Percentiles rank a stretch among this genome's conserved stretches.
Evolutionary conservation across 2,329 filamentous ascomycete species (phyloP).

Genomic region (Sphaerulina vaccinii): DNA sequence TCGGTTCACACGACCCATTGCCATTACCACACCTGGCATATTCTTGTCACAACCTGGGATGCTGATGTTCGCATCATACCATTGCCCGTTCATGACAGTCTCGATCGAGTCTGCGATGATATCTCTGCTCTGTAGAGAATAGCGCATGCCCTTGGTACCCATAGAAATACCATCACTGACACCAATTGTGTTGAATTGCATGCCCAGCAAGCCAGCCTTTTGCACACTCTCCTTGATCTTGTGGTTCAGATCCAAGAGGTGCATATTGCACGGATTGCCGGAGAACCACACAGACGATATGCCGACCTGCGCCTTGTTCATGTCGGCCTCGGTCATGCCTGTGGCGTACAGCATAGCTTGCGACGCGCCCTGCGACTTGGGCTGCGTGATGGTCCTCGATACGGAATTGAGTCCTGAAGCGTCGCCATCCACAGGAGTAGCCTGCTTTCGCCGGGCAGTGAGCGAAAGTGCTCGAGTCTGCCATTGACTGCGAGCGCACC

Average conservation of each 20-base stretch:
- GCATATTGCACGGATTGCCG: slow-evolving; percentile 99
- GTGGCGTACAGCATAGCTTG: slow-evolving; percentile 99
- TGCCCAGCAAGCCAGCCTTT: slow-evolving; percentile 76
- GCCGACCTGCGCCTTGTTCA: slow-evolving; percentile 95
- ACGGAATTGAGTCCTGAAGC: slow-evolving; percentile 69
- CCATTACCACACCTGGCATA: slow-evolving; percentile 75
- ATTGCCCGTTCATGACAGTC: slow-evolving; percentile 98
- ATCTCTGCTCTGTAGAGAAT: slow-evolving; percentile 77
- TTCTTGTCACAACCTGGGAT: slow-evolving; percentile 99
- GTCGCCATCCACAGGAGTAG: slow-evolving; percentile 28
- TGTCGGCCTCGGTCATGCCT: slow-evolving; percentile 78
- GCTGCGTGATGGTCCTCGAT: slow-evolving; percentile 84
- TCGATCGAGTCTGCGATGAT: slow-evolving; percentile 98
- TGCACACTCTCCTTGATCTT: slow-evolving; percentile 71
- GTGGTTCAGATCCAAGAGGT: slow-evolving; percentile 84
- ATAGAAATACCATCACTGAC: slow-evolving; percentile 98
- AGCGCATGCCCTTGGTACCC: slow-evolving; percentile 96
- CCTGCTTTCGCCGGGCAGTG: slow-evolving; percentile 23
- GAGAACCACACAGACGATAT: slow-evolving; percentile 98
- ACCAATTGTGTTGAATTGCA: slow-evolving; percentile 98
- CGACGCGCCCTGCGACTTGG: slow-evolving; percentile 95
- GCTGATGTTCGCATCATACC: slow-evolving; percentile 97
- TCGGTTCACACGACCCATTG: slow-evolving; percentile 91
- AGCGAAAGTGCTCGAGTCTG: slow-evolving; percentile 15
- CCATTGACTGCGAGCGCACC: slow-evolving; percentile 28